Evolutionary conservation across 345 rosid species (phyloP).

Genomic region (Melaleuca alternifolia): DNA sequence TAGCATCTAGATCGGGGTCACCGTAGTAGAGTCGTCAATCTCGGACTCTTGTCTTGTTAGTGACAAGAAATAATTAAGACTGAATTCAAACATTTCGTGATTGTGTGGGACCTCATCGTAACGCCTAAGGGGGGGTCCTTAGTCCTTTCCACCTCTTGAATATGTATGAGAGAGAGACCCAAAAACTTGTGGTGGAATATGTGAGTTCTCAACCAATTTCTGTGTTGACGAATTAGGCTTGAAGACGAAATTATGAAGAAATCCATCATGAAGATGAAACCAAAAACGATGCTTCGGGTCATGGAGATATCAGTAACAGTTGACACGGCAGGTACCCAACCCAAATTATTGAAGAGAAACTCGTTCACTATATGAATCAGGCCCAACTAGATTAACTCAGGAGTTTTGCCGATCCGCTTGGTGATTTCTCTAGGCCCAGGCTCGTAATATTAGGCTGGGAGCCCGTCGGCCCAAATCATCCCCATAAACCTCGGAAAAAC

Average conservation of each 20-base stretch:
- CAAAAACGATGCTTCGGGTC: neutral
- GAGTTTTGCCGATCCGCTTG: no score
- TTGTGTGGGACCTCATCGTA: rapidly evolving
- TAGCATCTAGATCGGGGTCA: neutral
- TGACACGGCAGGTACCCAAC: no score
- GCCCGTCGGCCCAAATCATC: neutral
- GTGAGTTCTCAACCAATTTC: no score
- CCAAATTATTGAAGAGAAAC: no score
- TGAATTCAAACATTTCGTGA: rapidly evolving
- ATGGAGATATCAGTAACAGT: no score
- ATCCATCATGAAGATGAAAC: no score
- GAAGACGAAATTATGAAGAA: no score
- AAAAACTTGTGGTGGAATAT: no score
- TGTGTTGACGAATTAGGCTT: no score
- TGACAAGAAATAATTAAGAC: neutral
- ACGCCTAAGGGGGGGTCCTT: neutral
- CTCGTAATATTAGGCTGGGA: neutral
- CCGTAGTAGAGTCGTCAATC: rapidly evolving
- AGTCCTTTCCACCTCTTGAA: neutral
- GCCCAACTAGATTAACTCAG: no score
- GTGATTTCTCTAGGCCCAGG: neutral
- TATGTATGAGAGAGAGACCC: no score
- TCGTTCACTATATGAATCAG: neutral
- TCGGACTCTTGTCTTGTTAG: neutral
- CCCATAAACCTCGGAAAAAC: neutral